These are phyloP conservation scores for Brassica balearica DNA, from an alignment of 441 rosid species.

Conservation along the genomic window DNA sequence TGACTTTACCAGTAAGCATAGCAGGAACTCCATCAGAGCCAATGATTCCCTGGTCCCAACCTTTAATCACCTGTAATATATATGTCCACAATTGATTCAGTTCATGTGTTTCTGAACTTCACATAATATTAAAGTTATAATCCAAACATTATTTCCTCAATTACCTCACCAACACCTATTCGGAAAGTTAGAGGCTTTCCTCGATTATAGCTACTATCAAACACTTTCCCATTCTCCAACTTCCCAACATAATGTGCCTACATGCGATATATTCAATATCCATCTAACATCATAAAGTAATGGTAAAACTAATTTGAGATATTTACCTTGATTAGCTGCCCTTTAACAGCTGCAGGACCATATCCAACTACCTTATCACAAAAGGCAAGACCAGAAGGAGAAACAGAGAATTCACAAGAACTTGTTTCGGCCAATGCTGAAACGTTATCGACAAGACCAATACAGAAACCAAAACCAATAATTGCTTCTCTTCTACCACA, in stretches of 20 bases:
- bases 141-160: neutral
- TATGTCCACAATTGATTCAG: neutral
- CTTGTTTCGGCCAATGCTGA: conserved; percentile 52
- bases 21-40: conserved; percentile 92
- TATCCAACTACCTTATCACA: conserved; percentile 77
- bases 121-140: neutral
- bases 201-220: conserved; percentile 90
- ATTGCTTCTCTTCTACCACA: conserved; percentile 70
- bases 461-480: conserved; percentile 46
- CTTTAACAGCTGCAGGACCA: conserved; percentile 81
- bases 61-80: conserved; percentile 52
- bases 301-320: neutral
- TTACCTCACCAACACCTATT: conserved; percentile 88
- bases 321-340: conserved; percentile 81
- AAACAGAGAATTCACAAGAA: conserved; percentile 66
- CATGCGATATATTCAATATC: conserved; percentile 1
- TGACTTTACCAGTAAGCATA: conserved; percentile 75
- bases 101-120: conserved; percentile 1
- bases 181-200: conserved; percentile 87
- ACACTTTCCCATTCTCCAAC: conserved; percentile 81
- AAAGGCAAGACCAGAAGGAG: conserved; percentile 93
- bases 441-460: conserved; percentile 46
- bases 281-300: conserved; percentile 5
- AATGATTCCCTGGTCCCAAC: conserved; percentile 90
- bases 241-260: conserved; percentile 91